Conservation (phyloP, 1,284 basidiomycete species). For the Leccinum variabile region DNA sequence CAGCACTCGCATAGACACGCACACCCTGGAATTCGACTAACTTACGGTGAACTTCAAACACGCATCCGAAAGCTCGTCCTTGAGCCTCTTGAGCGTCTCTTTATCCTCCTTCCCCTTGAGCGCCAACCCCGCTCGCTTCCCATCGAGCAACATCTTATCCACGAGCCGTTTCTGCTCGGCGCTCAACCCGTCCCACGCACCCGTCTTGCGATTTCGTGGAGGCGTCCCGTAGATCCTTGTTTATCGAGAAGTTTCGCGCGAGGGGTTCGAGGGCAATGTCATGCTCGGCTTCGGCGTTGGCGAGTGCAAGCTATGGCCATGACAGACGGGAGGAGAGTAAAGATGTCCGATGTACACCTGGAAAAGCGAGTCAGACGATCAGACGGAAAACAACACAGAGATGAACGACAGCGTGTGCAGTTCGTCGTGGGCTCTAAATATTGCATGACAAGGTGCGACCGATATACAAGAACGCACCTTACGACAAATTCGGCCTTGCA, state of each 20-base stretch:
- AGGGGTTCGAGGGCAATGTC: constrained; percentile 58
- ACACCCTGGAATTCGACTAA: too few relatives aligned
- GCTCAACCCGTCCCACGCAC: constrained; percentile 57
- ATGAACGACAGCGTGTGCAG: too few relatives aligned
- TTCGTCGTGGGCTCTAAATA: too few relatives aligned
- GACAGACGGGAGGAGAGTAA: constrained; percentile 21
- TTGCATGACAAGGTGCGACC: too few relatives aligned
- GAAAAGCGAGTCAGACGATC: neutral
- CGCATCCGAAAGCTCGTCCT: too few relatives aligned
- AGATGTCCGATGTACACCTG: constrained; percentile 49
- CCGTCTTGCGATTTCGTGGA: constrained; percentile 63
- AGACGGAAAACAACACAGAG: constrained; percentile 23
- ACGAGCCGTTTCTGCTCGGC: constrained; percentile 69
- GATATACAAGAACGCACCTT: too few relatives aligned
- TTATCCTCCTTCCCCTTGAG: constrained; percentile 60
- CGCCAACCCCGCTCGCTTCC: constrained; percentile 73
- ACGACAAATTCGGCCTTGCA: too few relatives aligned
- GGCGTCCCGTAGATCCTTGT: constrained; percentile 71
- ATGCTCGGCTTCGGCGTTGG: constrained; percentile 55
- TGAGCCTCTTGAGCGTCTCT: constrained; percentile 44
- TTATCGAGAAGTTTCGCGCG: constrained; percentile 70
- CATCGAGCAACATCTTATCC: constrained; percentile 76
- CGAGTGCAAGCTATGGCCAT: constrained; percentile 46
- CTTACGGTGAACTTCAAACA: too few relatives aligned
- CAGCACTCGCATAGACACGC: too few relatives aligned